A percentile compares a stretch with the other conserved stretches of the same genome.
Conservation (phyloP, 768 basidiomycete species). For the Lactarius hatsudake region DNA sequence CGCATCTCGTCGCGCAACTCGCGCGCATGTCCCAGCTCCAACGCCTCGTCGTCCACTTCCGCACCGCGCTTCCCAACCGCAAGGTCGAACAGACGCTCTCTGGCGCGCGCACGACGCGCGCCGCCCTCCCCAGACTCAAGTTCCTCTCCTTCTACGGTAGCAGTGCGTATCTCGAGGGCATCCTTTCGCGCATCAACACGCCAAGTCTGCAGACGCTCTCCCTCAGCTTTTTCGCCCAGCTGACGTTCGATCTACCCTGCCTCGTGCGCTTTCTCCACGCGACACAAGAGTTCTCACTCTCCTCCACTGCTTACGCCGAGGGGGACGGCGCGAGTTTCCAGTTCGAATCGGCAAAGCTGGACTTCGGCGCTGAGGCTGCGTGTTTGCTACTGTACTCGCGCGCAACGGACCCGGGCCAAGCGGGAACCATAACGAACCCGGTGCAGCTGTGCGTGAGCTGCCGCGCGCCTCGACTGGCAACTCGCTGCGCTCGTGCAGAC, state of each 20-base stretch:
- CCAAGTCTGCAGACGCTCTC: not conserved
- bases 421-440: not conserved
- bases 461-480: not conserved
- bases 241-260: not conserved
- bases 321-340: no score
- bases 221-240: conserved; percentile 6
- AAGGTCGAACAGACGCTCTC: not conserved
- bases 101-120: not conserved
- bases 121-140: not conserved
- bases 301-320: no score
- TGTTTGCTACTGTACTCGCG: no score
- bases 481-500: not conserved
- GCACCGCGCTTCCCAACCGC: not conserved
- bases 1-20: not conserved
- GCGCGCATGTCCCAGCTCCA: conserved; percentile 2
- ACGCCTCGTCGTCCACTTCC: conserved; percentile 2
- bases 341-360: no score
- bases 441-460: not conserved
- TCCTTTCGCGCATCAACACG: not conserved
- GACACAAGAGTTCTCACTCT: no score
- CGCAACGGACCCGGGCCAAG: not conserved
- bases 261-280: not conserved
- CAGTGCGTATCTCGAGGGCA: conserved; percentile 3
- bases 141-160: not conserved
- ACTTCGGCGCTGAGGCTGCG: no score